Conservation (phyloP, 2,329 filamentous ascomycete genomes). For the Paracorniculantispora psalliotae region DNA sequence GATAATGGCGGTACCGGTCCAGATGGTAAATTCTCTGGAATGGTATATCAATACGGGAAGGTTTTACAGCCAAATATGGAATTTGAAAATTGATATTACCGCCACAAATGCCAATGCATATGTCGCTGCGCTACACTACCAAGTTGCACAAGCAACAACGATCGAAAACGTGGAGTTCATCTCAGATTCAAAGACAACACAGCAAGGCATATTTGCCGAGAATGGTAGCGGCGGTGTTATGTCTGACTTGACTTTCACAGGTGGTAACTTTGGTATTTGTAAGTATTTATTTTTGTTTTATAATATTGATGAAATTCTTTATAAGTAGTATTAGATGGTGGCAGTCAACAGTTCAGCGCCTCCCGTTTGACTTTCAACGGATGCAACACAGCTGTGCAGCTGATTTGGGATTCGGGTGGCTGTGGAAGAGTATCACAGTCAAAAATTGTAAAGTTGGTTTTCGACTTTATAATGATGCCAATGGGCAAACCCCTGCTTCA, state of each 20-base stretch:
- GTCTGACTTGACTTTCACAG: conserved; percentile 58
- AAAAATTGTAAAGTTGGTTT: not conserved
- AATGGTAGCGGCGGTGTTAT: conserved; percentile 32
- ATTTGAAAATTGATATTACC: conserved; percentile 16
- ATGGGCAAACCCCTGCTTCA: conserved; percentile 4
- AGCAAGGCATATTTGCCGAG: conserved; percentile 16
- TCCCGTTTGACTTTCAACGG: conserved; percentile 57
- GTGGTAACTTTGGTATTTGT: conserved; percentile 45
- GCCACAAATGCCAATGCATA: not conserved
- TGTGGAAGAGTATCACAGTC: conserved; percentile 21
- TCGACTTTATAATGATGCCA: no score
- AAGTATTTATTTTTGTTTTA: no score
- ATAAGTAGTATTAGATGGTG: not conserved
- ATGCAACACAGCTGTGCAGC: conserved; percentile 59
- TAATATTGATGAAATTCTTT: no score
- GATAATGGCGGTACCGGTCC: conserved; percentile 6
- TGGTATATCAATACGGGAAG: conserved; percentile 18
- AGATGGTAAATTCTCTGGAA: conserved; percentile 13
- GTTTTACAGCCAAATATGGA: conserved; percentile 18
- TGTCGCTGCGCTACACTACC: conserved; percentile 16
- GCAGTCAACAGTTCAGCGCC: conserved; percentile 61
- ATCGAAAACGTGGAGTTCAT: conserved; percentile 17
- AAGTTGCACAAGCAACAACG: conserved; percentile 21
- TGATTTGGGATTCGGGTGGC: conserved; percentile 70
- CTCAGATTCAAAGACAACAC: no score